A percentile compares a stretch with the other conserved stretches of the same genome.
phyloP scores from a whole-genome alignment of 768 basidiomycete species.

The Thelephora aurantiotincta region DNA sequence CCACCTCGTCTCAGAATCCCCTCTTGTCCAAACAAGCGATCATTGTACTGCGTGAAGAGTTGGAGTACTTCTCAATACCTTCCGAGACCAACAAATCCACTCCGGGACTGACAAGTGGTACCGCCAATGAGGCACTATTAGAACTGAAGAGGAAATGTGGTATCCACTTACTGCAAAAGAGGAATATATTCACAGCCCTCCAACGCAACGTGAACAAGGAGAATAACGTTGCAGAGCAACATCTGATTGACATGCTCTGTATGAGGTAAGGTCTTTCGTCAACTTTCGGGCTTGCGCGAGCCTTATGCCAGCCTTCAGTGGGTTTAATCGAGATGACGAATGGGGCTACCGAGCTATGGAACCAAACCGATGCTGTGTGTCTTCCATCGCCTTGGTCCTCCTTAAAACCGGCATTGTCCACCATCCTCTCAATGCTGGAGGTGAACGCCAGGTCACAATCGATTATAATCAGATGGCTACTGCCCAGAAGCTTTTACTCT shows the following conservation, averaged over 20 bases:
- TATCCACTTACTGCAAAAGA: constrained; percentile 73
- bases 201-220: constrained; percentile 99
- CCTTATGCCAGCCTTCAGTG: constrained; percentile 30
- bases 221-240: constrained; percentile 97
- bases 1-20: constrained; percentile 72
- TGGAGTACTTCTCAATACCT: constrained; percentile 97
- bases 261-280: constrained; percentile 62
- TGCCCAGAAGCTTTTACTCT: constrained; percentile 89
- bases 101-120: constrained; percentile 39
- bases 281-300: neutral
- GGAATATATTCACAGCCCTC: constrained; percentile 91
- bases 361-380: constrained; percentile 93
- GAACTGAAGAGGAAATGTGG: constrained; percentile 82
- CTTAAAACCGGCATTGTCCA: constrained; percentile 95
- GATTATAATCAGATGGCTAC: constrained; percentile 93
- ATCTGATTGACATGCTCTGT: constrained; percentile 99
- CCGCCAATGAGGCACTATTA: constrained; percentile 66
- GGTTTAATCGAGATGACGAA: constrained; percentile 92
- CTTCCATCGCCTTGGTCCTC: constrained; percentile 92
- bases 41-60: constrained; percentile 93
- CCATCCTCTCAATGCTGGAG: constrained; percentile 32
- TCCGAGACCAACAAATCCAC: constrained; percentile 44
- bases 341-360: constrained; percentile 98
- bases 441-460: constrained; percentile 62
- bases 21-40: constrained; percentile 93